phyloP scores from a whole-genome alignment of 768 basidiomycete species.

The Hygrocybe coccinea region DNA sequence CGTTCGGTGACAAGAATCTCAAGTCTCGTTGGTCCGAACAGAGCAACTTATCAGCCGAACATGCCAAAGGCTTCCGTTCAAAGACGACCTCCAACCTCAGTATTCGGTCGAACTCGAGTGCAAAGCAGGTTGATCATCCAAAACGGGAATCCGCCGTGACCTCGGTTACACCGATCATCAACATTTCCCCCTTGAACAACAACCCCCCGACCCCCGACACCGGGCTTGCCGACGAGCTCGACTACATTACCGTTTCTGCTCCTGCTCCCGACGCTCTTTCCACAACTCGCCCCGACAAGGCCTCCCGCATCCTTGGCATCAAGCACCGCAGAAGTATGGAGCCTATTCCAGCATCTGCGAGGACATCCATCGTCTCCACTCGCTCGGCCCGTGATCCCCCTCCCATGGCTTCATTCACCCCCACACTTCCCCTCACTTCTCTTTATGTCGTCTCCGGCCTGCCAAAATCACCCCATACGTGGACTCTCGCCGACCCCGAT shows the following conservation, averaged over 20 bases:
- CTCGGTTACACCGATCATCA: slow-evolving; percentile 49
- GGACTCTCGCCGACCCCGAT: slow-evolving; percentile 84
- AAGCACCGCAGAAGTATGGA: slow-evolving; percentile 76
- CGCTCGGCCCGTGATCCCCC: slow-evolving; percentile 57
- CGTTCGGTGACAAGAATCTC: slow-evolving; percentile 38
- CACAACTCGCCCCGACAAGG: slow-evolving; percentile 57
- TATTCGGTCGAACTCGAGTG: background rate
- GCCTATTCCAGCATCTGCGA: slow-evolving; percentile 72
- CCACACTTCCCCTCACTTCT: slow-evolving; percentile 72
- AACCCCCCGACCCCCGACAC: slow-evolving; percentile 22
- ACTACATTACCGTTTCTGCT: slow-evolving; percentile 58
- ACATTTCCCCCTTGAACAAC: slow-evolving; percentile 40
- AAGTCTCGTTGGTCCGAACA: slow-evolving; percentile 50
- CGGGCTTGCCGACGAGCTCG: slow-evolving; percentile 62
- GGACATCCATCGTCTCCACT: slow-evolving; percentile 74
- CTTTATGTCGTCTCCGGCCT: slow-evolving; percentile 86
- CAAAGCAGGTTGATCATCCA: slow-evolving; percentile 22
- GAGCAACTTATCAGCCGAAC: slow-evolving; percentile 28
- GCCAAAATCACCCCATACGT: slow-evolving; percentile 83
- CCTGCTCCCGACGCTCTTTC: slow-evolving; percentile 35
- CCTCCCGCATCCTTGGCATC: slow-evolving; percentile 73
- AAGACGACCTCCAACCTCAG: slow-evolving; percentile 27
- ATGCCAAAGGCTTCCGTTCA: slow-evolving; percentile 27
- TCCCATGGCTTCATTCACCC: slow-evolving; percentile 56
- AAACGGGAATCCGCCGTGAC: slow-evolving; percentile 31